Base-by-base conservation (phyloP, 2,329 filamentous ascomycete genomes). In the Scytalidium lignicola region DNA sequence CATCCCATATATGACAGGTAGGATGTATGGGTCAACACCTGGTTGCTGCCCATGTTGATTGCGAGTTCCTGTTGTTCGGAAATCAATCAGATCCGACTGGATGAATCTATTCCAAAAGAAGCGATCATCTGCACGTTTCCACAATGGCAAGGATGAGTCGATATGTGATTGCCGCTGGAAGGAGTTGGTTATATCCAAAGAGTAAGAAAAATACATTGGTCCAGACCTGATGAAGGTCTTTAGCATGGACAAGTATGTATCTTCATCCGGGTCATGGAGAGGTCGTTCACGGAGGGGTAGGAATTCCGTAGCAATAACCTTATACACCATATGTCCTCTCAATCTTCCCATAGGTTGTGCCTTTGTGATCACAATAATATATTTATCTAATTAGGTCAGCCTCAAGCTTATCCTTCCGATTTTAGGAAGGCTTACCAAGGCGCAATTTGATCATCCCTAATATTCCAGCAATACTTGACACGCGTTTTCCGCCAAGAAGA, bases 21-120 rank as follows among this genome's bases (percentile, higher is more conserved):
- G 75, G 55, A 99, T 96, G 65, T 88, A 99, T 2, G 93, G 89
- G 67, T 99, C 93, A 32, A 85, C 82, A 10, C 79, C 86, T 3
- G 86, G 77, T 62, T 96, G 90, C 21, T 85, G 76, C 0, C 84
- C 85, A 20, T 76, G 75, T 47, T 86, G 80, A 48, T 81, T 78
- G 54, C 86, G 73, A 39, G 77, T 78, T 41, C 81, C 82, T 29
- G 63, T 69, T 37, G 75, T 80, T 53, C 92, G 84, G 65, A 96
- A 95, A 66, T 96, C 83, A 62, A 97, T 96, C 51, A 99, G 71
- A 62, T 96, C 90, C 7, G 88, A 86, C 66, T 92, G 89, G 44
- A 97, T 79, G 67, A 96, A 95, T 55, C 86, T 85, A 70, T 99
- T 99, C 90, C 92, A 99, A 75, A 96, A 99, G 76, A 99, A 99